These are phyloP conservation scores for Hymenoscyphus occultus DNA, from an alignment of 2,329 filamentous ascomycete species.

Conservation along the genomic window DNA sequence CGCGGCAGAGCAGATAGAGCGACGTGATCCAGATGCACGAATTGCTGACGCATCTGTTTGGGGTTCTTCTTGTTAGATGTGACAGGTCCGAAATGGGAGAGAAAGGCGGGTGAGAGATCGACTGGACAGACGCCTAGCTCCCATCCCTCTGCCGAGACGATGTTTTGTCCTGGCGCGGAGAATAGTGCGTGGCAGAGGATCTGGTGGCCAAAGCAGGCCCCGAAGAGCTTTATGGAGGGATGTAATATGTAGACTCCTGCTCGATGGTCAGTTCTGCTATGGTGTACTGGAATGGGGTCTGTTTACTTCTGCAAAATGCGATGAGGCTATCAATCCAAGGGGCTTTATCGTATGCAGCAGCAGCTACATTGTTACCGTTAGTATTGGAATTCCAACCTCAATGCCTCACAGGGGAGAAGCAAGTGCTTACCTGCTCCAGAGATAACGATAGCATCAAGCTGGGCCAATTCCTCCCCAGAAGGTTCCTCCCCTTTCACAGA, in stretches of 20 bases:
- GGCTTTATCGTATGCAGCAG: conserved; percentile 22
- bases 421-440: conserved; percentile 37
- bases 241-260: conserved; percentile 31
- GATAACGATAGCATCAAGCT: conserved; percentile 40
- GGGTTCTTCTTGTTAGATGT: conserved; percentile 5
- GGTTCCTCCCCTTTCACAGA: conserved; percentile 39
- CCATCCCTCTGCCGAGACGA: conserved; percentile 30
- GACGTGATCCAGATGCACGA: conserved; percentile 40
- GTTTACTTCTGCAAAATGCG: conserved; percentile 36
- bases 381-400: not conserved
- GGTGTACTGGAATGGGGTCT: not conserved
- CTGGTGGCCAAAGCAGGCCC: conserved; percentile 45
- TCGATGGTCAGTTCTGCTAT: conserved; percentile 5
- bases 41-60: conserved; percentile 35
- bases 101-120: conserved; percentile 28
- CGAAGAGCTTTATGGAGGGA: conserved; percentile 40
- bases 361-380: conserved; percentile 9
- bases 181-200: conserved; percentile 41
- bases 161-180: conserved; percentile 14
- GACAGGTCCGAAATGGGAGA: conserved; percentile 20
- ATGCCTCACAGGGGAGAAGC: not conserved
- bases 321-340: conserved; percentile 19
- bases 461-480: conserved; percentile 21
- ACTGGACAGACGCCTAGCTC: conserved; percentile 37
- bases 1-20: conserved; percentile 3